These are phyloP conservation scores for Neurospora sp. DNA, from an alignment of 2,329 filamentous ascomycete genomes.

Conservation along the genomic window DNA sequence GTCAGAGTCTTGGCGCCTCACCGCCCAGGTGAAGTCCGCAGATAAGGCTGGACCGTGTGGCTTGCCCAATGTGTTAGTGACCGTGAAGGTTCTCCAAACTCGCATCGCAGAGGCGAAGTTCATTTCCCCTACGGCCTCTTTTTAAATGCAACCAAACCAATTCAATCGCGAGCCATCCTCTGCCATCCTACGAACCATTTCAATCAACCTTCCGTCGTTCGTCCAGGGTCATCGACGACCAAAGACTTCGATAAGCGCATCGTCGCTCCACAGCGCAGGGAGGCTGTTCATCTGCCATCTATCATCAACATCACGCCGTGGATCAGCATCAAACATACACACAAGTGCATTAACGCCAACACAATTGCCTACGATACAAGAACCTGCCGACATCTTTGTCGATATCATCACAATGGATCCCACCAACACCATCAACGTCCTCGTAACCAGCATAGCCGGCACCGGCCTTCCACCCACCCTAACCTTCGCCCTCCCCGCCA, in stretches of 20 bases:
- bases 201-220: background rate
- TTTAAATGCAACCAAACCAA: background rate
- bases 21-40: background rate
- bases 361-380: background rate
- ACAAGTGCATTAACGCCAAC: background rate
- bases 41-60: background rate
- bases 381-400: background rate
- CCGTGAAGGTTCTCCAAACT: background rate
- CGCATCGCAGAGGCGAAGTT: background rate
- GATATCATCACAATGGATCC: slow-evolving; percentile 37
- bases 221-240: background rate
- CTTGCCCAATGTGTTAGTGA: background rate
- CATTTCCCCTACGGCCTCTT: background rate
- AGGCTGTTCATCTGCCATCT: background rate
- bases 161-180: background rate
- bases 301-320: background rate
- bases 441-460: slow-evolving; percentile 77
- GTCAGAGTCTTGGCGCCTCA: slow-evolving; percentile 9
- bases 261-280: background rate
- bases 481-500: slow-evolving; percentile 59
- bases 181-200: background rate
- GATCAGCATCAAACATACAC: background rate
- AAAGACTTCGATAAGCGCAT: background rate
- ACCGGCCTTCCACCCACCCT: slow-evolving; percentile 75
- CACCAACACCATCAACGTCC: slow-evolving; percentile 57